Evolutionary conservation across 768 basidiomycete species (phyloP), one percentile per base, ranked within the genome.

Genomic region (Gloeopeniophorella convolvens): DNA sequence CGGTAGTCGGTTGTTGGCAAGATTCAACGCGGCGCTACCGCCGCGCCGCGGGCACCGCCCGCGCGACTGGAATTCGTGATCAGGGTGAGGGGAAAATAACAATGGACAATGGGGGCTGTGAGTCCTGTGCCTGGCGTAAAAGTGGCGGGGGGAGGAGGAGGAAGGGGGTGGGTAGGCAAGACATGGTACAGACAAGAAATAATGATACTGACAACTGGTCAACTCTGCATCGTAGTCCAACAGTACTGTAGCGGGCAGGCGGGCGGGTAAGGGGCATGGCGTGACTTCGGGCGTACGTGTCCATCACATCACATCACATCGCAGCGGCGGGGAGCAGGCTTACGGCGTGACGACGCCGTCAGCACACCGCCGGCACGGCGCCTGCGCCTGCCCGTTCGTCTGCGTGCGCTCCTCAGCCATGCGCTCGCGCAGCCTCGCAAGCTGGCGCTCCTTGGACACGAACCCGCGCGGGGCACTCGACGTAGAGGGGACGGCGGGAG

Each of bases 381-480:
- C 52, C 3, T 23, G 6, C 21, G 5, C 33, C 35, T 28, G 21
- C 18, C 42, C 30, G 21, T 33, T 24, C n/a, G 12, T 27, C 40
- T 5, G 11, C 36, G 23, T 28, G 36, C 41, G 45, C 44, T 73
- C 70, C 28, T 66, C 61, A 58, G 75, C 70, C 62, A 89, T 66
- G 56, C 81, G 77, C 27, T 64, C 60, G 62, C 71, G 73, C 59
- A 89, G 66, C 66, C 76, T 80, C 62, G 77, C 76, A 58, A 89
- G 64, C 64, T 90, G 88, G 56, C 70, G 75, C 59, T 82, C 75
- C 62, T 76, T 82, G 23, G 80, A 73, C 40, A 85, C 80, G 61
- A 72, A 85, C 10, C 51, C 55, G n/a, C 54, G n/a, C n/a, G n/a
- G n/a, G n/a, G n/a, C n/a, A n/a, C n/a, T n/a, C n/a, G 55, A 18